Evolutionary conservation across 2,329 filamentous ascomycete species (phyloP), one percentile per base, ranked within the genome.

Genomic region (Berkeleyomyces basicola): DNA sequence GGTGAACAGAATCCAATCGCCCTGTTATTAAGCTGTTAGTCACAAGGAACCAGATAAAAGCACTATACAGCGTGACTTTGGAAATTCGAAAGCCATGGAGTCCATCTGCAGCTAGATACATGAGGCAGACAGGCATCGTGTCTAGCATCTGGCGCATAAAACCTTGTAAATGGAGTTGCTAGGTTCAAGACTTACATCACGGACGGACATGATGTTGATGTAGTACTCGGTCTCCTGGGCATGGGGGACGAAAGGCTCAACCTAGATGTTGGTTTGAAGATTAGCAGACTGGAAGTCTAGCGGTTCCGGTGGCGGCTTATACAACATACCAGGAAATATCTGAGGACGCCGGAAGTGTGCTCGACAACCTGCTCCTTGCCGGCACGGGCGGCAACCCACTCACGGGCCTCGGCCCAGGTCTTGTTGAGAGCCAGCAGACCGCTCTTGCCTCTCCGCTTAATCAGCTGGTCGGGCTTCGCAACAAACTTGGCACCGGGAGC

Each of bases 201-300:
- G 88, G 72, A 96, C 91, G 67, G 93, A 97, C 84, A 96, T 93
- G 81, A 99, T 99, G 85, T 96, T 96, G 81, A 99, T 96, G 79
- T 99, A 99, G 81, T 97, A 97, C 78, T 99, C 93, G 67, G 92
- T 96, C 75, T 90, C 87, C 71, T 90, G 83, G 67, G 91, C 87
- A 78, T 99, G 93, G 71, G 92, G 93, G 67, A 97, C 91, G 73
- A 99, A 97, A 61, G 93, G 93, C 84, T 99, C 93, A 69, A 99
- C 65, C 64, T 65, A 49, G 7, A 44, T 23, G 31, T 37, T 62
- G 46, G 14, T 33, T 43, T 23, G 40, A 44, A 44, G 10, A 51
- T 62, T 58, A 58, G 61, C 55, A 43, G 51, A 39, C 36, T 31
- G 14, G 3, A 3, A 7, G 33, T 55, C 16, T 55, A 3, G 2